Percentiles rank a stretch among this genome's conserved stretches.
phyloP scores from a whole-genome alignment of 2,329 filamentous ascomycete species.

The Acrodontium crateriforme region DNA sequence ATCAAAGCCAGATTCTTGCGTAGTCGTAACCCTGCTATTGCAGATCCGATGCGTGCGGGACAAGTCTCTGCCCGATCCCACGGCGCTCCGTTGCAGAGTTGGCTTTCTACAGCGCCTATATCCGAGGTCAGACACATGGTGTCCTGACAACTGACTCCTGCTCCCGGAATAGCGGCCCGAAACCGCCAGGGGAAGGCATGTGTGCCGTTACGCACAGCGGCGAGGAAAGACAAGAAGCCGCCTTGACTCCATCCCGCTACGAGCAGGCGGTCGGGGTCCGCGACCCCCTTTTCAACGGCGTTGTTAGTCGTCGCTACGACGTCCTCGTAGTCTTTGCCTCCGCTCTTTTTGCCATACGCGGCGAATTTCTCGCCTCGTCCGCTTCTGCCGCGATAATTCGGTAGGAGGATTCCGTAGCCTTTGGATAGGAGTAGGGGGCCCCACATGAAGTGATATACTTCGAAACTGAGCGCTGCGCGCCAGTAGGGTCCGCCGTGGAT shows the following conservation, averaged over 20 bases:
- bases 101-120: constrained; percentile 13
- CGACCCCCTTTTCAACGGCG: constrained; percentile 21
- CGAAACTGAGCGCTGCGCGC: constrained; percentile 19
- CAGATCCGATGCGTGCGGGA: constrained; percentile 5
- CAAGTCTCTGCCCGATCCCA: no score
- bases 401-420: constrained; percentile 26
- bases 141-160: constrained; percentile 26
- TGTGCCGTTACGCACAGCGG: constrained; percentile 23
- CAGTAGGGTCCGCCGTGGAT: constrained; percentile 25
- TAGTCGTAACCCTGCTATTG: no score
- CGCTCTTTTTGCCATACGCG: constrained; percentile 17
- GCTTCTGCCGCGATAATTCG: constrained; percentile 27
- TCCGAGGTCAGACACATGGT: constrained; percentile 23
- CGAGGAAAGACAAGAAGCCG: constrained; percentile 26
- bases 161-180: constrained; percentile 23
- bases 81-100: constrained; percentile 14
- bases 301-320: constrained; percentile 22
- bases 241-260: constrained; percentile 28
- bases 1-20: constrained; percentile 17
- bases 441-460: constrained; percentile 17
- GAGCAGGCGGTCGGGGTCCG: constrained; percentile 20
- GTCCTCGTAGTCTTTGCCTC: constrained; percentile 26
- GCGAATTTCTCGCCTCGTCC: constrained; percentile 23
- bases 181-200: constrained; percentile 24
- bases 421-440: constrained; percentile 20